Evolutionary conservation across 805 yeast species (phyloP), one percentile per base, ranked within the genome.

Genomic region (Barnettozyma populi): DNA sequence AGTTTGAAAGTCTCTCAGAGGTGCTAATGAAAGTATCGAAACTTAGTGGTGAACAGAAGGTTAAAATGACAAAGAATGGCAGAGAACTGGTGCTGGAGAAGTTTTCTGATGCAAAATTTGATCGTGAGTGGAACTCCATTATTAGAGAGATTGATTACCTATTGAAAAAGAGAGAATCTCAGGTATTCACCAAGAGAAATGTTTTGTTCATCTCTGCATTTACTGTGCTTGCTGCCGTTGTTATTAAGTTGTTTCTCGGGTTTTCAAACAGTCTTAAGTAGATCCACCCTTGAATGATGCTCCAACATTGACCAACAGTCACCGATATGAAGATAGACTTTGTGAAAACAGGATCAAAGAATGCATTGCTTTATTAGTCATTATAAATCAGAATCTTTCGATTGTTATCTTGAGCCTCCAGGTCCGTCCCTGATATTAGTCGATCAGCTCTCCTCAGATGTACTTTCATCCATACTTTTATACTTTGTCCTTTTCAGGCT

Each of bases 61-160:
- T 57, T 2, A 55, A 52, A 4, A 75, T 78, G 55, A 70, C 86
- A 16, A 50, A 60, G 10, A 62, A 78, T 36, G 90, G 77, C 7
- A 54, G 59, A 40, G 59, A 64, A n/a, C 62, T 74, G 49, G 79
- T 73, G 10, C 50, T 64, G 27, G 70, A 73, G 44, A 74, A 78
- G 60, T 87, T 88, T 58, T 79, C 88, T 5, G 86, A 86, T 59
- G 66, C 65, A 18, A 70, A 66, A 23, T 87, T 87, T 59, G 76
- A 71, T 35, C 53, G 52, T 7, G 65, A 67, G 23, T 87, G 95
- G 95, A 62, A 54, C n/a, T 49, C 56, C 34, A 50, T 51, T 7
- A 42, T 65, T 16, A 48, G 47, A 10, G 52, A 41, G 25, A 44
- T 53, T 19, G 38, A 48, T 10, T 24, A 9, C 4, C 31, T 49